These are phyloP conservation scores for Ceratocystis huliohia DNA, from an alignment of 2,329 filamentous ascomycete genomes.

Conservation along the genomic window DNA sequence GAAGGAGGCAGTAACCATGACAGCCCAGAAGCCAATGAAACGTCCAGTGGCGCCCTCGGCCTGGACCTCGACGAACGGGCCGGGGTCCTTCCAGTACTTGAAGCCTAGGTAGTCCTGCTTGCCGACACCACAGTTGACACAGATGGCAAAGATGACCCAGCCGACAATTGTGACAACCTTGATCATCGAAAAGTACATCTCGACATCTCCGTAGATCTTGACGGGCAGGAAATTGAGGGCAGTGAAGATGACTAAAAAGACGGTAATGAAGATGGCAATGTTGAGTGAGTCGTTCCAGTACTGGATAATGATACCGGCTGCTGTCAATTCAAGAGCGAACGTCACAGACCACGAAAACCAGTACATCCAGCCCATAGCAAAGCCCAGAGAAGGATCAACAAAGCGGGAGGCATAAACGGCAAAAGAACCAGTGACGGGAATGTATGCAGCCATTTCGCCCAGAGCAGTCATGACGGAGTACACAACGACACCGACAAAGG, in stretches of 20 bases:
- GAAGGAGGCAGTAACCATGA: slow-evolving; percentile 56
- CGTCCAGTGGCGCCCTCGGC: slow-evolving; percentile 42
- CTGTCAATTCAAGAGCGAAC: slow-evolving; percentile 59
- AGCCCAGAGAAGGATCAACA: slow-evolving; percentile 58
- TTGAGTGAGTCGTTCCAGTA: slow-evolving; percentile 54
- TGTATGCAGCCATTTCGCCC: slow-evolving; percentile 63
- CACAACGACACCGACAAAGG: slow-evolving; percentile 58
- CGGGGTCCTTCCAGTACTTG: slow-evolving; percentile 55
- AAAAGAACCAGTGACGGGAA: slow-evolving; percentile 65
- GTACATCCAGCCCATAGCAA: slow-evolving; percentile 73
- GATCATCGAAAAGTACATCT: slow-evolving; percentile 66
- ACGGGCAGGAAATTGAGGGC: slow-evolving; percentile 59
- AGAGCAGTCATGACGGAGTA: slow-evolving; percentile 61
- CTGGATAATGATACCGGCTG: slow-evolving; percentile 61
- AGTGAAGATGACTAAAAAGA: slow-evolving; percentile 62
- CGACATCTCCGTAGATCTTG: slow-evolving; percentile 60
- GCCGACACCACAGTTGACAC: slow-evolving; percentile 59
- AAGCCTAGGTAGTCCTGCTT: slow-evolving; percentile 61
- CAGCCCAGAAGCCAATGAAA: slow-evolving; percentile 58
- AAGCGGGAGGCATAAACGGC: slow-evolving; percentile 65
- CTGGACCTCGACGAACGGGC: slow-evolving; percentile 52
- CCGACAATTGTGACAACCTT: slow-evolving; percentile 65
- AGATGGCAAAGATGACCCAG: slow-evolving; percentile 65
- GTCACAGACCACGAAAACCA: slow-evolving; percentile 69
- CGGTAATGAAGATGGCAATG: slow-evolving; percentile 58